phyloP scores from a whole-genome alignment of 495 filamentous ascomycete species.

The Podospora appendiculata region DNA sequence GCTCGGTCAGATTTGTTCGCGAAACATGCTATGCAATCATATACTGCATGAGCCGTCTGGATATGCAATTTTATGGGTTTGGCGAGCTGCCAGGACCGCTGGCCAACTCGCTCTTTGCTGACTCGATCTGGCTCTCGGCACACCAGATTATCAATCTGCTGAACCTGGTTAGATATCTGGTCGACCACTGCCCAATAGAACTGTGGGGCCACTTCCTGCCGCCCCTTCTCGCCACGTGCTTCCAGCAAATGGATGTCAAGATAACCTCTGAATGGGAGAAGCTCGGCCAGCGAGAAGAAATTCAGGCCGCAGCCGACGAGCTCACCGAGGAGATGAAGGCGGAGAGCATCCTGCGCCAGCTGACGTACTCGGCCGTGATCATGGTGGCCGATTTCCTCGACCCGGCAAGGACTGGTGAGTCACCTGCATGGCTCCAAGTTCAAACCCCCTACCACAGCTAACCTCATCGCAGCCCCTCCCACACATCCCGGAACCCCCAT shows the following conservation, averaged over 20 bases:
- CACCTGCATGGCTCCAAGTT: neutral
- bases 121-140: conserved; percentile 77
- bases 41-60: conserved; percentile 83
- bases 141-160: conserved; percentile 89
- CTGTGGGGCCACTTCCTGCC: conserved; percentile 76
- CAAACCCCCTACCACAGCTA: neutral
- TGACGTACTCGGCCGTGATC: conserved; percentile 85
- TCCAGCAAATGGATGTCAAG: conserved; percentile 78
- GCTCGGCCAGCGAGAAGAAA: conserved; percentile 47
- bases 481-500: neutral
- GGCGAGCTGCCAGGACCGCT: conserved; percentile 76
- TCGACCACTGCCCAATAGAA: conserved; percentile 80
- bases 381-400: conserved; percentile 85
- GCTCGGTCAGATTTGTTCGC: conserved; percentile 77
- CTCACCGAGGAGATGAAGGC: conserved; percentile 96
- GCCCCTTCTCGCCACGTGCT: conserved; percentile 72
- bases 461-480: neutral
- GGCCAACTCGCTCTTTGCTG: conserved; percentile 73
- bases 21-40: conserved; percentile 91
- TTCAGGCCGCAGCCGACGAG: conserved; percentile 51
- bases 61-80: conserved; percentile 83
- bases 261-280: conserved; percentile 81
- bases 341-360: conserved; percentile 89
- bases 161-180: conserved; percentile 75
- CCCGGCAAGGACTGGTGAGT: conserved; percentile 51